Percentiles rank a stretch among this genome's conserved stretches.
Evolutionary conservation across 1,284 basidiomycete genomes (phyloP).

Genomic region (Inonotus hispidus): DNA sequence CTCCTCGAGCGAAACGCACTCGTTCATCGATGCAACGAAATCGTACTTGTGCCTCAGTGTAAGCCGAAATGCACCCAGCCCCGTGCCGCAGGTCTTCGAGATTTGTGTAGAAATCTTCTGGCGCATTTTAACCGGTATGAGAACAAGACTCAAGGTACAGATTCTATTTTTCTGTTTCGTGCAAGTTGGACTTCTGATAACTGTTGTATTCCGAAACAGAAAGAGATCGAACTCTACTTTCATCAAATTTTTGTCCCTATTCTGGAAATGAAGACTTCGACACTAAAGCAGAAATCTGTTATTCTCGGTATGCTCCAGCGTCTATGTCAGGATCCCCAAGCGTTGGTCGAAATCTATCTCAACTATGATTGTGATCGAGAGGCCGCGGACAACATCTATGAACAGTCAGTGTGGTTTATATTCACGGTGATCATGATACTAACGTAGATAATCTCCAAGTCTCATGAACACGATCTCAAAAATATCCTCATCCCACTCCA

Average conservation of each 20-base stretch:
- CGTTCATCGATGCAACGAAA: constrained; percentile 88
- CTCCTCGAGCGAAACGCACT: constrained; percentile 78
- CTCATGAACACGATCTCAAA: constrained; percentile 94
- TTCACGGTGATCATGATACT: constrained; percentile 3
- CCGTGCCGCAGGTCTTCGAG: constrained; percentile 96
- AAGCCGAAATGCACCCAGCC: constrained; percentile 93
- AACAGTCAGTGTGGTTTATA: constrained; percentile 56
- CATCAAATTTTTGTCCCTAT: constrained; percentile 99
- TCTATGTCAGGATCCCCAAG: constrained; percentile 91
- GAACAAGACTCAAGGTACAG: constrained; percentile 88
- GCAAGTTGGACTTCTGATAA: neutral
- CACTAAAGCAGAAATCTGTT: constrained; percentile 89
- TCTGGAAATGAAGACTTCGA: constrained; percentile 96
- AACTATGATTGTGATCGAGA: constrained; percentile 97
- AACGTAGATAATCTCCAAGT: constrained; percentile 34
- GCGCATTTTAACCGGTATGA: constrained; percentile 89
- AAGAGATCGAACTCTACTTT: constrained; percentile 97
- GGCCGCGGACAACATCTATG: constrained; percentile 93
- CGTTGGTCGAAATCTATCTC: constrained; percentile 93
- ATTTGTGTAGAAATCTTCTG: constrained; percentile 98
- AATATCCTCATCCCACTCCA: constrained; percentile 70
- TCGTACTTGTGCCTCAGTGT: constrained; percentile 93
- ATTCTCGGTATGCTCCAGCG: constrained; percentile 84
- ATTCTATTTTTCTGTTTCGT: constrained; percentile 1
- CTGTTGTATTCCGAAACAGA: constrained; percentile 42